These are phyloP conservation scores for Ogataea ganodermae DNA, from an alignment of 805 yeast species.

Conservation along the genomic window DNA sequence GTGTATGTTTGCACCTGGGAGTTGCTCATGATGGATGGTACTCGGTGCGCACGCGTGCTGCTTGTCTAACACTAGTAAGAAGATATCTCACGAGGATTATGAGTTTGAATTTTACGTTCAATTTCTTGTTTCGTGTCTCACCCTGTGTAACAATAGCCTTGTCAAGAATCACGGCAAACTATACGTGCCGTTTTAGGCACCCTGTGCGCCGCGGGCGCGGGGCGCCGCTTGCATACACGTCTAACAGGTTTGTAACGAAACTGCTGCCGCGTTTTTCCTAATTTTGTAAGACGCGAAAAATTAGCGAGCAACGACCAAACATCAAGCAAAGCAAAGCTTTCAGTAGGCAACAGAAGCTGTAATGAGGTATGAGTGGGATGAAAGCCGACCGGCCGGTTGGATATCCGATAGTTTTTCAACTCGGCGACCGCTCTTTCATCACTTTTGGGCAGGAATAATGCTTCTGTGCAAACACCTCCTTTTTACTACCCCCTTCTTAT, in stretches of 20 bases:
- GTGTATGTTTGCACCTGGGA: slow-evolving; percentile 27
- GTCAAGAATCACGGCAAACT: not conserved
- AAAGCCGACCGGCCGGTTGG: too few relatives aligned
- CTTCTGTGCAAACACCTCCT: too few relatives aligned
- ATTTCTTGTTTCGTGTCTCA: slow-evolving; percentile 14
- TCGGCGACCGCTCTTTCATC: too few relatives aligned
- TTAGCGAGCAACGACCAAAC: slow-evolving; percentile 4
- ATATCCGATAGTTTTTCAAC: too few relatives aligned
- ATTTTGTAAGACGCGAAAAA: slow-evolving; percentile 13
- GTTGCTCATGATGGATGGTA: slow-evolving; percentile 18
- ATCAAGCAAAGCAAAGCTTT: not conserved
- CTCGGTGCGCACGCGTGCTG: not conserved
- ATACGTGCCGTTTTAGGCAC: slow-evolving; percentile 3
- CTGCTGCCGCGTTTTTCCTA: slow-evolving; percentile 17
- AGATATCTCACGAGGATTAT: too few relatives aligned
- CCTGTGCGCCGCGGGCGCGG: not conserved
- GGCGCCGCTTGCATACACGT: not conserved
- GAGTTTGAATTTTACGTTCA: not conserved
- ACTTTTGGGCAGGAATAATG: too few relatives aligned
- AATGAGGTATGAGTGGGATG: too few relatives aligned
- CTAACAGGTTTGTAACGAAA: slow-evolving; percentile 12
- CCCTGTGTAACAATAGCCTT: slow-evolving; percentile 7
- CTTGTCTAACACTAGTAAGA: not conserved
- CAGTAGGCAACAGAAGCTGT: too few relatives aligned
- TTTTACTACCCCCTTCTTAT: not conserved